Base-by-base conservation (phyloP, 331 rosid genomes). In the Cydonia oblonga region DNA sequence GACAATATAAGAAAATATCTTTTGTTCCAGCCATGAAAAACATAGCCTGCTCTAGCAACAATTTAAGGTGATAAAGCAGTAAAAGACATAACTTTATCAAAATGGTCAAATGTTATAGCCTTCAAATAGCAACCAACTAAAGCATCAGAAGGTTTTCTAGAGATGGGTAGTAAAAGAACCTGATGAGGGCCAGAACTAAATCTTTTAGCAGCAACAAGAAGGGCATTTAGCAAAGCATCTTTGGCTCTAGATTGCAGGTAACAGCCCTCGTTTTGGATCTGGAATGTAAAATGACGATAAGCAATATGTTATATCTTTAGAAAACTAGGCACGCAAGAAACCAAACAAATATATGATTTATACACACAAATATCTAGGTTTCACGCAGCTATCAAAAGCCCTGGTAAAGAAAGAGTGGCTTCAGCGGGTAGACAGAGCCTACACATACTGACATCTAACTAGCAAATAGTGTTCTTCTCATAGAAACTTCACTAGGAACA, bases 181-280 rank as follows among this genome's bases (percentile, higher is more conserved):
- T 90, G 97, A 35, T 91, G 96, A 69, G 97, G 98, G 66, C 97
- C 98, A 59, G 84, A 82, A 42, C 95, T 84, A 75, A 86, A 93
- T 79, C 88, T 80, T 76, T 85, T 89, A 70, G 96, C 97, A 3
- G 97, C 97, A 51, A 86, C 75, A 76, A 93, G 92, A 80, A 90
- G 97, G 9, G 98, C 97, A 23, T 90, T 89, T 9, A 89, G 89
- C 72, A 93, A 78, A 83, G 95, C 97, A 73, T 93, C 96, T 79
- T 89, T 90, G 71, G 86, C 92, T 75, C 81, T 89, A 25, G 84
- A 81, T 66, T 89, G 96, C 79, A 93, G 73, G 52, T 29, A 81
- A 76, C 73, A 85, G 44, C 92, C 90, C 80, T 93, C 98, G 66
- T 82, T 89, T 76, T 93, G 98, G 81, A 93, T 89, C 98, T 92